These are phyloP conservation scores for Russula griseocarnosa DNA, from an alignment of 768 basidiomycete genomes.

Conservation along the genomic window DNA sequence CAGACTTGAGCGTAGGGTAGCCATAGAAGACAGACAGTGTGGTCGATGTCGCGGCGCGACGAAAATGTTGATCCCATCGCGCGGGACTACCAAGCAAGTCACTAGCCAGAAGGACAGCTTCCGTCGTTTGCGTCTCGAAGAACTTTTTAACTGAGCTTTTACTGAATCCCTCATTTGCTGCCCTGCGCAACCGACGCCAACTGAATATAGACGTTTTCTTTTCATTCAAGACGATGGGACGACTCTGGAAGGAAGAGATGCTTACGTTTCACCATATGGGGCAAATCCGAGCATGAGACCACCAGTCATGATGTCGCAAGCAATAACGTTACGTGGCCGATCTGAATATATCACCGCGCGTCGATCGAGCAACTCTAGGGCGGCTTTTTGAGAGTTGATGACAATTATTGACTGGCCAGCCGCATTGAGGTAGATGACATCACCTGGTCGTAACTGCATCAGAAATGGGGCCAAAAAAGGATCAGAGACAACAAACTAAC, in stretches of 20 bases:
- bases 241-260: neutral
- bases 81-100: neutral
- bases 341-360: neutral
- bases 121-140: neutral
- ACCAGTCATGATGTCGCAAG: neutral
- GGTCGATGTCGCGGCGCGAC: neutral
- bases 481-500: neutral
- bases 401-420: neutral
- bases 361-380: neutral
- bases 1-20: neutral
- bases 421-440: conserved; percentile 5
- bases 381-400: neutral
- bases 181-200: neutral
- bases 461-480: neutral
- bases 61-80: neutral
- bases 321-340: neutral
- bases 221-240: too few relatives aligned
- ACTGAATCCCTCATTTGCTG: neutral
- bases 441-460: neutral
- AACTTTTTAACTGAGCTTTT: neutral
- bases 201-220: neutral
- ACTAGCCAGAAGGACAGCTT: neutral
- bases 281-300: neutral
- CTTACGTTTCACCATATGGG: neutral
- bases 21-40: neutral